Conservation (phyloP, 108 stramenopile genomes). For the Aurantiochytrium sp. region DNA sequence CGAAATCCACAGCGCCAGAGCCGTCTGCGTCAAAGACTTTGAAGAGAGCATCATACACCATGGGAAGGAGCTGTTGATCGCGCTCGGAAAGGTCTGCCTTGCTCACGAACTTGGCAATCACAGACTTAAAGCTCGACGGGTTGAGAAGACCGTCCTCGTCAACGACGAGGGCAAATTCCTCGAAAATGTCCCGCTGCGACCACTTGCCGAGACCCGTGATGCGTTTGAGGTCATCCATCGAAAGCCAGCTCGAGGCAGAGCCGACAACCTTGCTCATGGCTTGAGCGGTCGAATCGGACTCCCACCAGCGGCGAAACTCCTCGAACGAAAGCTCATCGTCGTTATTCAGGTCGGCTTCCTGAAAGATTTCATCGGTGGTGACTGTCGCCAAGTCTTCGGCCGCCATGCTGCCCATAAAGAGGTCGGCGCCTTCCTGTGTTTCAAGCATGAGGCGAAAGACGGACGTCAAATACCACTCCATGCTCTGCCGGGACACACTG, state of each 20-base stretch:
- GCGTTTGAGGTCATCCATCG: not conserved
- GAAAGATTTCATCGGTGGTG: constrained; percentile 10
- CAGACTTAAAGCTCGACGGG: not conserved
- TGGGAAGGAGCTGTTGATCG: not conserved
- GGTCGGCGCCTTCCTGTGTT: not conserved
- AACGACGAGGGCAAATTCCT: not conserved
- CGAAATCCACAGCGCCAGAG: not conserved
- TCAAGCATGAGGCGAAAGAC: constrained; percentile 23
- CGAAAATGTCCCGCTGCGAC: not conserved
- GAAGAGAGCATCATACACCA: not conserved
- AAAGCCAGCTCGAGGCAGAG: not conserved
- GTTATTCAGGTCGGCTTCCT: constrained; percentile 2
- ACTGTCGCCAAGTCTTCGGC: not conserved
- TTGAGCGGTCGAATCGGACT: not conserved
- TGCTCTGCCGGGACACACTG: not conserved
- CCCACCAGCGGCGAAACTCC: constrained; percentile 21
- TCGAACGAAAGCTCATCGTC: not conserved
- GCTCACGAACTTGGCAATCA: not conserved
- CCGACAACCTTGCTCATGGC: not conserved
- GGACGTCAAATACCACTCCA: constrained; percentile 8
- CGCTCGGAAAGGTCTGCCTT: not conserved
- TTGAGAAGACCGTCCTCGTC: not conserved
- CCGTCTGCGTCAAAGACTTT: not conserved
- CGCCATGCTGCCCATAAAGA: not conserved
- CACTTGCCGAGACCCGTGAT: not conserved